Percentiles rank a stretch among this genome's conserved stretches.
Evolutionary conservation across 2,329 filamentous ascomycete species (phyloP).

Genomic region (Endoconidiophora laricicola): DNA sequence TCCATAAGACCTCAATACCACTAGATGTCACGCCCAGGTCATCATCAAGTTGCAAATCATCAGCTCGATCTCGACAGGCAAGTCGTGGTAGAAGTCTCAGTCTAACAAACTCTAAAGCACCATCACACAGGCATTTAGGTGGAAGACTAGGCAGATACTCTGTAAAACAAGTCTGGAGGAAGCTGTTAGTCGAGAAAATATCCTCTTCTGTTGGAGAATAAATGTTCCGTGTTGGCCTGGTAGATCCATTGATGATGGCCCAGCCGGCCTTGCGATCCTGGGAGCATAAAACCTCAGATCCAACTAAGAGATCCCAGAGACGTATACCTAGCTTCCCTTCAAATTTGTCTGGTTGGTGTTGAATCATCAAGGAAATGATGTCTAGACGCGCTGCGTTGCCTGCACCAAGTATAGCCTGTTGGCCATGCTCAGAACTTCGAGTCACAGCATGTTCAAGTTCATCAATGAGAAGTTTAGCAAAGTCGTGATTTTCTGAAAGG

Average conservation of each 20-base stretch:
- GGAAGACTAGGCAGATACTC: constrained; percentile 41
- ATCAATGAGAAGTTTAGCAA: constrained; percentile 44
- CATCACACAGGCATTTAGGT: constrained; percentile 40
- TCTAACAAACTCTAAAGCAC: constrained; percentile 46
- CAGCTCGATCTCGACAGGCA: constrained; percentile 20
- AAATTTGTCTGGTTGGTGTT: constrained; percentile 44
- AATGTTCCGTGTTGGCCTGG: too few species aligned
- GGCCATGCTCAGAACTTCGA: constrained; percentile 17
- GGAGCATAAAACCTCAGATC: constrained; percentile 39
- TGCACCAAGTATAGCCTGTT: constrained; percentile 26
- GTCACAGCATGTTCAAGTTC: constrained; percentile 43
- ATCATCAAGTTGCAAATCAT: constrained; percentile 33
- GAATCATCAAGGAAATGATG: constrained; percentile 41
- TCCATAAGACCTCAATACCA: constrained; percentile 63
- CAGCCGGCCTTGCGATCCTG: constrained; percentile 52
- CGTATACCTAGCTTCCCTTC: constrained; percentile 41
- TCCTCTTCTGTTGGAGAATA: constrained; percentile 21
- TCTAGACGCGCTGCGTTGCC: constrained; percentile 38
- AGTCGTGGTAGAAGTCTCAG: constrained; percentile 32
- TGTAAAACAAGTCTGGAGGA: constrained; percentile 35
- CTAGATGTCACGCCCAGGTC: constrained; percentile 34
- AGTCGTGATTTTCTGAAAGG: constrained; percentile 43
- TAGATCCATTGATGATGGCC: constrained; percentile 38
- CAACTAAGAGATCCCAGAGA: constrained; percentile 61
- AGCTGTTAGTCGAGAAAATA: constrained; percentile 33